Percentiles rank a stretch among this genome's conserved stretches.
These are phyloP conservation scores for Canavalia ensiformis DNA, from an alignment of 306 rosid species.

Conservation along the genomic window DNA sequence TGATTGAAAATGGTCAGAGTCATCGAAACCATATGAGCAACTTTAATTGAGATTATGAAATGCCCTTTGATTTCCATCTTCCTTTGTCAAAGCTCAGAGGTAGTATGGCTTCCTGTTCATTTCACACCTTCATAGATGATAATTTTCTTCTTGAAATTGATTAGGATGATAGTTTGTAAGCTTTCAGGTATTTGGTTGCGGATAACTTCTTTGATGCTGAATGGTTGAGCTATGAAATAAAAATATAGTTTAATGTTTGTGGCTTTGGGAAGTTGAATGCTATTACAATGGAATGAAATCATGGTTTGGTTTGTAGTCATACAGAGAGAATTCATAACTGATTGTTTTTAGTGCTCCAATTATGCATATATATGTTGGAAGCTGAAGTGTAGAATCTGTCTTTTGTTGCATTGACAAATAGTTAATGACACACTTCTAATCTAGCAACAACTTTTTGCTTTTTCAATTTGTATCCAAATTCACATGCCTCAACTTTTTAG, in stretches of 20 bases:
- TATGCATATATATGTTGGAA: background rate
- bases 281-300: background rate
- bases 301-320: background rate
- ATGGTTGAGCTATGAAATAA: background rate
- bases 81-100: background rate
- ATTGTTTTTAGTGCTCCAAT: background rate
- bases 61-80: background rate
- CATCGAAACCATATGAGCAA: slow-evolving; percentile 8
- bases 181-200: background rate
- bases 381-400: background rate
- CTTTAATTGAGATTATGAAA: slow-evolving; percentile 7
- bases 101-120: slow-evolving; percentile 7
- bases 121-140: background rate
- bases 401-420: background rate
- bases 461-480: background rate
- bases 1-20: too few species aligned
- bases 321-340: background rate
- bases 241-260: background rate
- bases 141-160: background rate
- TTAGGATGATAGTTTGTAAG: slow-evolving; percentile 14
- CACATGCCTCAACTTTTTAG: background rate
- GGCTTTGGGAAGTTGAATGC: slow-evolving; percentile 9
- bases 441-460: background rate
- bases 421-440: background rate
- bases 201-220: background rate